These are phyloP conservation scores for Crucihimalaya himalaica DNA, from an alignment of 345 rosid species.

Conservation along the genomic window DNA sequence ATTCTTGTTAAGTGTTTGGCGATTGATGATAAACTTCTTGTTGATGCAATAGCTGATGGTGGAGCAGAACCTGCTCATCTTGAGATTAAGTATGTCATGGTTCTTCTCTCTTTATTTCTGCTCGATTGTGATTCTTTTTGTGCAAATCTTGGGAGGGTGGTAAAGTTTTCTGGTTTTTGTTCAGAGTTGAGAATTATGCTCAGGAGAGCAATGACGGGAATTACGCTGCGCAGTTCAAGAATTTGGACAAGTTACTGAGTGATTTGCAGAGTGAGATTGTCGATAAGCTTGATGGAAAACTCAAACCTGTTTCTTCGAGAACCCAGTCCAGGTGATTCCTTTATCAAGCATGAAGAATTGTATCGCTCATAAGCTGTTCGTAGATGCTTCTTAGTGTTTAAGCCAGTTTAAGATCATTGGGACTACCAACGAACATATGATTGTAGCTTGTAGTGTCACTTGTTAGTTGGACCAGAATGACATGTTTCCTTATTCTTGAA, in stretches of 20 bases:
- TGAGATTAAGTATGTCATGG: slow-evolving; percentile 58
- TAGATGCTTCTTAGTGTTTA: background rate
- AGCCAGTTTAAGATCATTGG: background rate
- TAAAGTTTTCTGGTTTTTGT: background rate
- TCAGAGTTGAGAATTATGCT: slow-evolving; percentile 61
- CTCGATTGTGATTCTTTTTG: slow-evolving; percentile 4
- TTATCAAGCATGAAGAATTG: background rate
- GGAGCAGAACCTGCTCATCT: slow-evolving; percentile 61
- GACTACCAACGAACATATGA: background rate
- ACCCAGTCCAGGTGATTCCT: slow-evolving; percentile 42
- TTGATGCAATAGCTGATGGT: slow-evolving; percentile 63
- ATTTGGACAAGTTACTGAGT: slow-evolving; percentile 59
- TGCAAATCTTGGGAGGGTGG: background rate
- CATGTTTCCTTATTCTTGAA: background rate
- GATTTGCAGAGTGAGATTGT: slow-evolving; percentile 50
- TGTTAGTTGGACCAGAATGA: slow-evolving; percentile 11
- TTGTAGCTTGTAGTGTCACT: background rate
- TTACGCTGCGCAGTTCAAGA: slow-evolving; percentile 60
- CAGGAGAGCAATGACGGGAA: slow-evolving; percentile 46
- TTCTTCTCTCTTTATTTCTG: background rate
- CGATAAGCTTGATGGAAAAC: slow-evolving; percentile 47
- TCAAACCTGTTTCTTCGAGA: slow-evolving; percentile 39
- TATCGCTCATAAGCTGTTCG: background rate
- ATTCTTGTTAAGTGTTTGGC: slow-evolving; percentile 69
- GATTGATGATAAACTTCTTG: slow-evolving; percentile 57